Evolutionary conservation across 768 basidiomycete species (phyloP).

Genomic region (Psilocybe sp.): DNA sequence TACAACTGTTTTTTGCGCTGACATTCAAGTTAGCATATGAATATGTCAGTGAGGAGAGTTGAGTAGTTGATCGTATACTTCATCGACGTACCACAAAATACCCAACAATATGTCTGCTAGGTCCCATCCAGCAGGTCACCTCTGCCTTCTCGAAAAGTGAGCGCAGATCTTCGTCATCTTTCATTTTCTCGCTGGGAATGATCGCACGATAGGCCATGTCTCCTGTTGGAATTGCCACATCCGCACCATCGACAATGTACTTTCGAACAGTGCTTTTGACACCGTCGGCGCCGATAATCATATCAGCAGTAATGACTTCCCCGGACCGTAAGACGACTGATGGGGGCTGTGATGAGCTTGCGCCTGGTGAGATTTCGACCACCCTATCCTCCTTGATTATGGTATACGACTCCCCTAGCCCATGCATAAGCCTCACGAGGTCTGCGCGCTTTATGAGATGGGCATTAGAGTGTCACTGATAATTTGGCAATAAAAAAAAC

Average conservation of each 20-base stretch:
- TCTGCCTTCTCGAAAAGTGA: slow-evolving; percentile 47
- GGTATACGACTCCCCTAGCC: slow-evolving; percentile 32
- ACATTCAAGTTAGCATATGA: no score
- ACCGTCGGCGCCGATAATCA: slow-evolving; percentile 48
- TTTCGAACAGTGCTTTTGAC: slow-evolving; percentile 47
- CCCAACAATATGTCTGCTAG: slow-evolving; percentile 34
- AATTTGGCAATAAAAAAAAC: slow-evolving; percentile 13
- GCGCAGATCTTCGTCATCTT: slow-evolving; percentile 50
- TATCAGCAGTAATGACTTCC: slow-evolving; percentile 36
- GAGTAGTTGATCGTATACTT: slow-evolving; percentile 32
- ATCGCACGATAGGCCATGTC: slow-evolving; percentile 63
- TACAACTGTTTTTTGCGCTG: slow-evolving; percentile 34
- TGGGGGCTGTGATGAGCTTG: slow-evolving; percentile 18
- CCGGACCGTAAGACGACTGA: slow-evolving; percentile 39
- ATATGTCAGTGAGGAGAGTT: no score
- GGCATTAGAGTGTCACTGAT: no score
- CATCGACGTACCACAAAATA: slow-evolving; percentile 33
- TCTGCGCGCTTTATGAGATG: slow-evolving; percentile 40
- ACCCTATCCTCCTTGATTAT: slow-evolving; percentile 26
- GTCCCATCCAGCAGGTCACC: slow-evolving; percentile 62
- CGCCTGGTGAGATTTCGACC: slow-evolving; percentile 25
- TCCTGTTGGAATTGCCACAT: slow-evolving; percentile 51
- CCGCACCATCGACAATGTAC: slow-evolving; percentile 43
- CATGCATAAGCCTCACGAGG: slow-evolving; percentile 36
- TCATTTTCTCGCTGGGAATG: slow-evolving; percentile 41